These are phyloP conservation scores for Abelmoschus esculentus DNA, from an alignment of 345 rosid species.

Conservation along the genomic window DNA sequence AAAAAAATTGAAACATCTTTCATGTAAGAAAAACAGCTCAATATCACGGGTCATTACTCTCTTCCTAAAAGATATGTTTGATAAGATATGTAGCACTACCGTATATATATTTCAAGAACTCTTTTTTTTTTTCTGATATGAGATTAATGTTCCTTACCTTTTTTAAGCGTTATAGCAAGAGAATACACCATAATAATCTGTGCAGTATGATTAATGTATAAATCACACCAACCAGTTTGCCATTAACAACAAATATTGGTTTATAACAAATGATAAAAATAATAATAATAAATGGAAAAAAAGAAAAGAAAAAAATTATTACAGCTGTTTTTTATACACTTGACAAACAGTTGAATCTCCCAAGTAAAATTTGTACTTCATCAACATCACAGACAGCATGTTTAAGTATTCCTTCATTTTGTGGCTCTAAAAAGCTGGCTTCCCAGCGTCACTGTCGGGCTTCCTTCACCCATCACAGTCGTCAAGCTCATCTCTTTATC, in stretches of 20 bases:
- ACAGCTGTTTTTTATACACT: constrained; percentile 74
- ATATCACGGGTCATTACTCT: too few species aligned
- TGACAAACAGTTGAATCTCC: constrained; percentile 60
- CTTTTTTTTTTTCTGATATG: too few species aligned
- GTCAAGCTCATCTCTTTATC: constrained; percentile 81
- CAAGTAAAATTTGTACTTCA: constrained; percentile 18
- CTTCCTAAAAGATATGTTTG: too few species aligned
- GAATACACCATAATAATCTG: too few species aligned
- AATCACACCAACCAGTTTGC: constrained; percentile 26
- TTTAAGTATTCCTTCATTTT: constrained; percentile 15
- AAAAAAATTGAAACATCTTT: too few species aligned
- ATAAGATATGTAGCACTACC: too few species aligned
- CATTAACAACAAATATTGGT: constrained; percentile 18
- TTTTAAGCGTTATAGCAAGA: too few species aligned
- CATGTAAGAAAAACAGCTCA: too few species aligned
- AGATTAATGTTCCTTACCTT: too few species aligned
- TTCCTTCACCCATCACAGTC: constrained; percentile 76
- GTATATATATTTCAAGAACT: too few species aligned
- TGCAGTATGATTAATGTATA: too few species aligned
- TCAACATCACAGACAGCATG: constrained; percentile 30
- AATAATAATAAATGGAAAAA: too few species aligned
- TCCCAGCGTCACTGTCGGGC: constrained; percentile 63
- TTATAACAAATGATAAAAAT: constrained; percentile 1
- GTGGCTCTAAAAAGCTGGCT: constrained; percentile 63
- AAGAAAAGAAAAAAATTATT: constrained; percentile 19